These are phyloP conservation scores for Thelephora terrestris DNA, from an alignment of 1,284 basidiomycete species.

Conservation along the genomic window DNA sequence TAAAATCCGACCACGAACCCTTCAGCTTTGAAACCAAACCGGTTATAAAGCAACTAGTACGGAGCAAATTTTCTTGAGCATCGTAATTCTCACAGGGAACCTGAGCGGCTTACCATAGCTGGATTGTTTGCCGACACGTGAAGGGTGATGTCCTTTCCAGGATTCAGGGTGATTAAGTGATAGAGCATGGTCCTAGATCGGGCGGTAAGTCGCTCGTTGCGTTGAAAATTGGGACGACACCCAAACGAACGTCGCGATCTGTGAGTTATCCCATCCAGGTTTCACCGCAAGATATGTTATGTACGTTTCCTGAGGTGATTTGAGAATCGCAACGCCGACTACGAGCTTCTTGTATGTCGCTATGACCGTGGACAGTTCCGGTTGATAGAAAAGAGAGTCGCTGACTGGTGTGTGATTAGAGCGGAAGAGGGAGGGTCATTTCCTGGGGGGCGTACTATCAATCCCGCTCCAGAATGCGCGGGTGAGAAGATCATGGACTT, in stretches of 20 bases:
- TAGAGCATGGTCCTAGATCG: constrained; percentile 58
- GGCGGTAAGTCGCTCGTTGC: background rate
- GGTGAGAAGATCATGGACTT: constrained; percentile 58
- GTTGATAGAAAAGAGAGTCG: constrained; percentile 54
- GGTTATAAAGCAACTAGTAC: constrained; percentile 61
- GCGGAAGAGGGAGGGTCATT: background rate
- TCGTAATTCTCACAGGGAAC: constrained; percentile 1
- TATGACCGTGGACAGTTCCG: constrained; percentile 61
- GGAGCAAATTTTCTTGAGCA: background rate
- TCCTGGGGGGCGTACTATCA: constrained; percentile 36
- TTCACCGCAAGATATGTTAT: constrained; percentile 70
- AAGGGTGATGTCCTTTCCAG: constrained; percentile 61
- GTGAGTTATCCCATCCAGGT: constrained; percentile 66
- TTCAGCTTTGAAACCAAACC: constrained; percentile 77
- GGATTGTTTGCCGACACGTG: constrained; percentile 66
- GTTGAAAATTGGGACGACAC: background rate
- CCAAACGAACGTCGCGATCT: constrained; percentile 56
- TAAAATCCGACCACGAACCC: constrained; percentile 74
- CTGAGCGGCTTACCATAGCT: constrained; percentile 47
- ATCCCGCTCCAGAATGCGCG: constrained; percentile 67
- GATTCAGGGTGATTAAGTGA: constrained; percentile 59
- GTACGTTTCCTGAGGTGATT: constrained; percentile 70
- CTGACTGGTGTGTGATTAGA: constrained; percentile 36
- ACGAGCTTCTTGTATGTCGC: constrained; percentile 62
- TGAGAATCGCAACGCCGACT: constrained; percentile 64